Conservation (phyloP, 805 yeast genomes). For the Cyberlindnera veronae region DNA sequence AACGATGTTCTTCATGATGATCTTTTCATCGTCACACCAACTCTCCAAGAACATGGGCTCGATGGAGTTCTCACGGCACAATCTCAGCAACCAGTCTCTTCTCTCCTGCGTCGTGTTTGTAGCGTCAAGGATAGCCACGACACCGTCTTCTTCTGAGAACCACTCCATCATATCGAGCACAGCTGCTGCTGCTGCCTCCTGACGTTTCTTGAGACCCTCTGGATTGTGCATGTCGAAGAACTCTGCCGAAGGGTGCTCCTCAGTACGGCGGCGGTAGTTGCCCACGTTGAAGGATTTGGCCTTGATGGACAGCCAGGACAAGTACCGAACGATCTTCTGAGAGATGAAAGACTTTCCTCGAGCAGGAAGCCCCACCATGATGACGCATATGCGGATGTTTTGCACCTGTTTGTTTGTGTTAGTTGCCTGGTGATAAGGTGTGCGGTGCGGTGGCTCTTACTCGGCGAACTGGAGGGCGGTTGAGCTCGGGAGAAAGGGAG, state of each 20-base stretch:
- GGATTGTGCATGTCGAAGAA: slow-evolving; percentile 69
- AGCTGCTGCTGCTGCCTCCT: slow-evolving; percentile 69
- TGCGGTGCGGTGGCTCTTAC: no score
- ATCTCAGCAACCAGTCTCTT: slow-evolving; percentile 57
- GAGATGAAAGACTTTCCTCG: slow-evolving; percentile 95
- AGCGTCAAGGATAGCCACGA: slow-evolving; percentile 92
- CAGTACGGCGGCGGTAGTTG: slow-evolving; percentile 64
- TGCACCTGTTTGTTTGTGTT: slow-evolving; percentile 39
- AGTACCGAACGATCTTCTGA: slow-evolving; percentile 87
- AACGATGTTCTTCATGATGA: slow-evolving; percentile 72
- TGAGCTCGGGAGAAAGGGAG: neutral
- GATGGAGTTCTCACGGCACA: slow-evolving; percentile 61
- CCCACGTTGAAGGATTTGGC: slow-evolving; percentile 92
- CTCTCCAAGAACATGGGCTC: slow-evolving; percentile 93
- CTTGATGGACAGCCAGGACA: slow-evolving; percentile 86
- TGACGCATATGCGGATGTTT: slow-evolving; percentile 76
- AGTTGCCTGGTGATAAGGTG: no score
- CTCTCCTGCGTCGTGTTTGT: slow-evolving; percentile 80
- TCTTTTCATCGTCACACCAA: slow-evolving; percentile 79
- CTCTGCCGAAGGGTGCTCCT: slow-evolving; percentile 66
- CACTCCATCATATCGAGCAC: slow-evolving; percentile 79
- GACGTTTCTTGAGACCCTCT: slow-evolving; percentile 60
- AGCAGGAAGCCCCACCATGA: slow-evolving; percentile 86
- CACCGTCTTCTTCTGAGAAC: slow-evolving; percentile 77
- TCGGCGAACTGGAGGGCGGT: no score